Conservation (phyloP, 208 protist species). For the Crithidia thermophila region DNA sequence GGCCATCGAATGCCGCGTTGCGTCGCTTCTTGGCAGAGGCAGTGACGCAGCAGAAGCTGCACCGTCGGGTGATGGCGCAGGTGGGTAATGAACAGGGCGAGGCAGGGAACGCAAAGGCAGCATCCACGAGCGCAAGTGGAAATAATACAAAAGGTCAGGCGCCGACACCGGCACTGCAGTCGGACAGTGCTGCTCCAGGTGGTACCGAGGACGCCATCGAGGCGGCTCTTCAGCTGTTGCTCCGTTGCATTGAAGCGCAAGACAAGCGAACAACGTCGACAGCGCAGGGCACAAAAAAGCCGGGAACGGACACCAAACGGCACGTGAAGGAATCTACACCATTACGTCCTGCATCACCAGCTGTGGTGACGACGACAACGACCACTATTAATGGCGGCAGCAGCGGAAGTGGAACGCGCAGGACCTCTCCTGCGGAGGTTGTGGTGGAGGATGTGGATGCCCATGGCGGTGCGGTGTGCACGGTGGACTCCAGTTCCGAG, state of each 20-base stretch:
- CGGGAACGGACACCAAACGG: too few species aligned
- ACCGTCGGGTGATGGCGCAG: conserved; percentile 24
- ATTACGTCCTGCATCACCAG: too few species aligned
- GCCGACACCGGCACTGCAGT: too few species aligned
- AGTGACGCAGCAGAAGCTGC: conserved; percentile 26
- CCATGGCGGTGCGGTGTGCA: not conserved
- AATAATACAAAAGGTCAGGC: not conserved
- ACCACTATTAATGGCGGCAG: too few species aligned
- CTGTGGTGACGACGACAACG: too few species aligned
- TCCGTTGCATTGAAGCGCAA: conserved; percentile 2
- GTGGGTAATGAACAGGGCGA: conserved; percentile 2
- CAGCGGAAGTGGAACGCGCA: not conserved
- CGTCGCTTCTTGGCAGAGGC: conserved; percentile 28
- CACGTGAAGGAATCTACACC: too few species aligned
- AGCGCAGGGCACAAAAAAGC: too few species aligned
- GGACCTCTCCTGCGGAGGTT: not conserved
- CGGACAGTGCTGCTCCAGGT: conserved; percentile 3
- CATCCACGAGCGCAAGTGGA: not conserved
- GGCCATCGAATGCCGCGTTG: conserved; percentile 22
- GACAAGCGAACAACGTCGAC: not conserved
- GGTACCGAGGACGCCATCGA: conserved; percentile 25
- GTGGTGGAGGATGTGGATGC: not conserved
- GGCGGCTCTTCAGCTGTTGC: conserved; percentile 19
- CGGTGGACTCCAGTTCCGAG: conserved; percentile 17
- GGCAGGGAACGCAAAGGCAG: too few species aligned